Conservation (phyloP, 2,329 filamentous ascomycete genomes). For the Neophaeococcomyces mojaviensis region DNA sequence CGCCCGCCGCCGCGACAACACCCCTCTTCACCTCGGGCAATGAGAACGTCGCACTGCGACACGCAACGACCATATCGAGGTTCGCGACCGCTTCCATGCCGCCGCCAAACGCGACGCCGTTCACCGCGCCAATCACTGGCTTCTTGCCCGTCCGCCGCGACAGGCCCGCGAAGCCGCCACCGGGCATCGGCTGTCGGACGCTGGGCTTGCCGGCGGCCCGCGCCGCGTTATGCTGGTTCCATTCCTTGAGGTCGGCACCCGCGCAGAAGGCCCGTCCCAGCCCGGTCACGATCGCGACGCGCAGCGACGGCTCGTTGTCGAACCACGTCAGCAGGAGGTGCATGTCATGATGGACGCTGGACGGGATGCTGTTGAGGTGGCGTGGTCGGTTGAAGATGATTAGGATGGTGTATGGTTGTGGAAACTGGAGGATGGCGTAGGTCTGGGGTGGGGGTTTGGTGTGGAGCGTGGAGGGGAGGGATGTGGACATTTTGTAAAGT, state of each 20-base stretch:
- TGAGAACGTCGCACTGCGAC: conserved; percentile 50
- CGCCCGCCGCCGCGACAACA: conserved; percentile 62
- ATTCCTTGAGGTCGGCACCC: conserved; percentile 38
- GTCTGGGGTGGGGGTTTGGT: conserved; percentile 25
- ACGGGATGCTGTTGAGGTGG: conserved; percentile 38
- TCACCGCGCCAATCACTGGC: conserved; percentile 66
- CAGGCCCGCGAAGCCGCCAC: conserved; percentile 31
- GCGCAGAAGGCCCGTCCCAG: conserved; percentile 38
- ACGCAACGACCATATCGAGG: conserved; percentile 61
- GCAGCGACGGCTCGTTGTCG: conserved; percentile 35
- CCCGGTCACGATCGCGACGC: conserved; percentile 36
- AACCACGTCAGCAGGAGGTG: conserved; percentile 37
- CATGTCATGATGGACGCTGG: conserved; percentile 32
- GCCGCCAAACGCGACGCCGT: conserved; percentile 65
- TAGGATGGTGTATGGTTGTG: conserved; percentile 37
- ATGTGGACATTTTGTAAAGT: too few relatives aligned
- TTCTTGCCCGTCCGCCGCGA: conserved; percentile 60
- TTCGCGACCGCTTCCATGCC: conserved; percentile 70
- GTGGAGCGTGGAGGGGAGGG: too few relatives aligned
- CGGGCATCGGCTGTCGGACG: conserved; percentile 16
- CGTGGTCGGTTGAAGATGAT: conserved; percentile 39
- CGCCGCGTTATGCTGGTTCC: conserved; percentile 24
- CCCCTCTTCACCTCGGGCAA: conserved; percentile 65
- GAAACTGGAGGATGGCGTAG: conserved; percentile 33
- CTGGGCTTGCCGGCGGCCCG: background rate